Base-by-base conservation (phyloP, 108 stramenopile genomes). In the Cafeteria roenbergensis region DNA sequence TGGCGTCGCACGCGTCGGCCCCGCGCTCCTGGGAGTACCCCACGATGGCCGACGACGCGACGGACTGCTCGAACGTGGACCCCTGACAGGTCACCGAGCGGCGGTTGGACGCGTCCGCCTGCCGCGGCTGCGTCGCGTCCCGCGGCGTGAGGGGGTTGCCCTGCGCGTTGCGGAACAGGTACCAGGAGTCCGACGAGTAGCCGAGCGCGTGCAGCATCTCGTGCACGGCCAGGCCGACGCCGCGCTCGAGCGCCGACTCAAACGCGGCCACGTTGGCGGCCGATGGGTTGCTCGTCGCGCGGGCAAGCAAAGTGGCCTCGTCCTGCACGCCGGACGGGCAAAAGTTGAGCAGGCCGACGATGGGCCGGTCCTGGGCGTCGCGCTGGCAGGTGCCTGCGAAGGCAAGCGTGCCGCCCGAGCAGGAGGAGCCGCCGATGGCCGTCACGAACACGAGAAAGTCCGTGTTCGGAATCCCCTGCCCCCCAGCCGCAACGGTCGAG, bases 351-450 rank as follows among this genome's bases (percentile, higher is more conserved):
- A 6, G 36, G 21, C 59, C 59, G 2, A 32, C 34, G 17, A 27
- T 32, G 22, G 59, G 59, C 24, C n/a, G 9, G 59, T 61, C 59
- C 22, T 2, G 2, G 9, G 9, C 36, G n/a, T 61, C 59, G 3
- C 59, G 59, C 59, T 32, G 59, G 59, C 59, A 61, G 21, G 59
- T 27, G 20, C 2, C 8, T 3, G 52, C 52, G n/a, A 24, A 53
- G 17, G 52, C 52, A 8, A 53, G 24, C 24, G 52, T 53, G 52
- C 52, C 24, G 8, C 52, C 52, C 8, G 17, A 8, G 24, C 52
- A 53, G 21, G 52, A 53, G 8, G 24, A 8, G 1, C 17, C 24
- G 21, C 17, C 2, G 1, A 22, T 3, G 17, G 52, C 52, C 1
- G 24, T 53, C 17, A 53, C n/a, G 3, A 56, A n/a, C 31, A 53